These are phyloP conservation scores for Mycena venus DNA, from an alignment of 768 basidiomycete species.

Conservation along the genomic window DNA sequence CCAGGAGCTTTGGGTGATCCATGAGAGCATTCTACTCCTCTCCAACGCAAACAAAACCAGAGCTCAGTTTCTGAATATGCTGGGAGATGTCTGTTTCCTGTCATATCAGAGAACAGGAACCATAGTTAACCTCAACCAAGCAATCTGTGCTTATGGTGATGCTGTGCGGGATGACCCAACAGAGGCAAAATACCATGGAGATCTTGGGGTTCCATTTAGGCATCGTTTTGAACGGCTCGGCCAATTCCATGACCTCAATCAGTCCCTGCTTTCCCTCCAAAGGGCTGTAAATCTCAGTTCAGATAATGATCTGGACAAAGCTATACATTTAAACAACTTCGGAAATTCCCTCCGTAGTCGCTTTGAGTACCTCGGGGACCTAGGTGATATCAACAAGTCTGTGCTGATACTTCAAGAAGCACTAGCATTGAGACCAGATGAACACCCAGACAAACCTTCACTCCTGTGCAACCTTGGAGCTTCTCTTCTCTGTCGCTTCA, in stretches of 20 bases:
- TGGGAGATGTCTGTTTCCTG: neutral
- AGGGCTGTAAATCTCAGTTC: too few relatives aligned
- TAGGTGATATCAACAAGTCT: neutral
- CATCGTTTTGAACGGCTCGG: too few relatives aligned
- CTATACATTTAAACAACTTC: too few relatives aligned
- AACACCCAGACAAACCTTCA: neutral
- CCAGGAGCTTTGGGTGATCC: neutral
- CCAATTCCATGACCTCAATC: too few relatives aligned
- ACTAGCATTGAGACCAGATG: neutral
- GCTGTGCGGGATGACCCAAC: neutral
- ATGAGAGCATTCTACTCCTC: slow-evolving; percentile 2
- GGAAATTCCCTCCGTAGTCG: neutral
- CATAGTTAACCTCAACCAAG: neutral
- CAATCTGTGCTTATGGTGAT: neutral
- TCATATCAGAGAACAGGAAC: neutral
- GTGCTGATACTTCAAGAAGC: neutral
- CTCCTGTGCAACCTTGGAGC: neutral
- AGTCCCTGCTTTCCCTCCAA: too few relatives aligned
- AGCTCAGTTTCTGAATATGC: neutral
- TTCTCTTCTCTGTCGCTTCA: too few relatives aligned
- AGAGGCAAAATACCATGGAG: neutral
- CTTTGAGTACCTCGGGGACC: neutral
- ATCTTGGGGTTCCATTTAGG: too few relatives aligned
- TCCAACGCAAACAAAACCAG: neutral
- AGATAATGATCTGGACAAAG: too few relatives aligned